phyloP scores from a whole-genome alignment of 1,284 basidiomycete genomes.

The Microbotryum intermedium region DNA sequence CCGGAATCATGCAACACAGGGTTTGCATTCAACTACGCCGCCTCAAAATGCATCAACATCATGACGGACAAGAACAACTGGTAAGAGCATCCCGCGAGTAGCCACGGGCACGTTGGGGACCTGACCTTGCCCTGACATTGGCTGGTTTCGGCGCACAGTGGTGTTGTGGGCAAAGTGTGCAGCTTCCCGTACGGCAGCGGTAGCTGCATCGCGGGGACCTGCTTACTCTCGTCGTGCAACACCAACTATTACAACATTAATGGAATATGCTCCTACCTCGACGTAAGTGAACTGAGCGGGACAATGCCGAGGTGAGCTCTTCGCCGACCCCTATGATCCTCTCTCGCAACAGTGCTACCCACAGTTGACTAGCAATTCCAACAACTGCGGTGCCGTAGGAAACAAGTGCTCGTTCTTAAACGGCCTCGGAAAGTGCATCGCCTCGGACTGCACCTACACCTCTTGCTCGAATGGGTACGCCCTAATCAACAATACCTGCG shows the following conservation, averaged over 20 bases:
- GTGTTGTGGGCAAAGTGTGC: not conserved
- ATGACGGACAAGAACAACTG: conserved; percentile 4
- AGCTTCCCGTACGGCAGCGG: not conserved
- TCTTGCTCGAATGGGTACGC: conserved; percentile 8
- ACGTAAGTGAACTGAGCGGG: not conserved
- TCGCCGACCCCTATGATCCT: not conserved
- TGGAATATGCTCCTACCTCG: not conserved
- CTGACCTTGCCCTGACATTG: not conserved
- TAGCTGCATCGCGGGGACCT: not conserved
- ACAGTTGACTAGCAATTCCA: not conserved
- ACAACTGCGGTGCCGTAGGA: conserved; percentile 4
- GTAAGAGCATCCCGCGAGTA: not conserved
- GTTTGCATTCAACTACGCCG: not conserved
- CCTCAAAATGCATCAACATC: conserved; percentile 1
- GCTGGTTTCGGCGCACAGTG: too few species aligned
- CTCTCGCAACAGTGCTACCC: not conserved
- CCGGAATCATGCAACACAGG: not conserved
- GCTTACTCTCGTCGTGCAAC: not conserved
- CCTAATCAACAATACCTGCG: conserved; percentile 4
- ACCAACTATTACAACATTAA: not conserved
- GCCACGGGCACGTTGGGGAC: not conserved
- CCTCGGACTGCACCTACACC: conserved; percentile 1
- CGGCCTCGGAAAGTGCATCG: conserved; percentile 3
- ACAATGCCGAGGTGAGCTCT: not conserved
- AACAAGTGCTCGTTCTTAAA: not conserved